A percentile compares a stretch with the other conserved stretches of the same genome.
Conservation (phyloP, 2,329 filamentous ascomycete genomes). For the Ilyonectria mors-panacis region DNA sequence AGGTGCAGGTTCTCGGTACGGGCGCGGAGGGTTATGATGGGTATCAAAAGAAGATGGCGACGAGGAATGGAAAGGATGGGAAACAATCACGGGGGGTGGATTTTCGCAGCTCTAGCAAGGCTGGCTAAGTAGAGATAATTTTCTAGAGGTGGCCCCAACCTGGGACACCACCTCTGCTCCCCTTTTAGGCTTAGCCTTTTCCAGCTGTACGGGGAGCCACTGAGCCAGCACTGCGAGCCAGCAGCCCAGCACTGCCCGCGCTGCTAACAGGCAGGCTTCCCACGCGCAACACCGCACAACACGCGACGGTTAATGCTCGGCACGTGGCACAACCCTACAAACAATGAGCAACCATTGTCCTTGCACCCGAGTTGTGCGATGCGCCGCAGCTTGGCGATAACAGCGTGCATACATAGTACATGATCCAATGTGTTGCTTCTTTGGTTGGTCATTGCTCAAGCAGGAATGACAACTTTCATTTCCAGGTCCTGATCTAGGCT, state of each 20-base stretch:
- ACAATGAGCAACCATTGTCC: background rate
- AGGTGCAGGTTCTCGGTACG: constrained; percentile 35
- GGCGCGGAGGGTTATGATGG: constrained; percentile 45
- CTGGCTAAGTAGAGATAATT: constrained; percentile 53
- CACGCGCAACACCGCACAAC: constrained; percentile 1
- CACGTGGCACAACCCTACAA: background rate
- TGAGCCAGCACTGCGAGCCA: background rate
- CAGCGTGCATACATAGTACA: background rate
- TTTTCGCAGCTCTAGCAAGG: constrained; percentile 53
- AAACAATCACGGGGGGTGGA: constrained; percentile 50
- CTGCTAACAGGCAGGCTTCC: background rate
- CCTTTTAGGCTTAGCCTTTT: constrained; percentile 41
- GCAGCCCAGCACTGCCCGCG: background rate
- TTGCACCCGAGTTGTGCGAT: background rate
- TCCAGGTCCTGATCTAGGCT: constrained; percentile 23
- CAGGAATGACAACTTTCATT: constrained; percentile 24
- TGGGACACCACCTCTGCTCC: constrained; percentile 38
- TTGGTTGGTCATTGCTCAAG: constrained; percentile 6
- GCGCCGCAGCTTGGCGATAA: background rate
- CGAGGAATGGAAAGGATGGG: constrained; percentile 47
- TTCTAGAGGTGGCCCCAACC: constrained; percentile 51
- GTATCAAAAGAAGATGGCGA: constrained; percentile 53
- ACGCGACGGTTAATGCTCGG: constrained; percentile 43
- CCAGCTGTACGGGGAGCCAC: constrained; percentile 21
- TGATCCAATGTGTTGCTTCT: background rate